phyloP scores from a whole-genome alignment of 768 basidiomycete genomes.

The Hypholoma sublateritium region DNA sequence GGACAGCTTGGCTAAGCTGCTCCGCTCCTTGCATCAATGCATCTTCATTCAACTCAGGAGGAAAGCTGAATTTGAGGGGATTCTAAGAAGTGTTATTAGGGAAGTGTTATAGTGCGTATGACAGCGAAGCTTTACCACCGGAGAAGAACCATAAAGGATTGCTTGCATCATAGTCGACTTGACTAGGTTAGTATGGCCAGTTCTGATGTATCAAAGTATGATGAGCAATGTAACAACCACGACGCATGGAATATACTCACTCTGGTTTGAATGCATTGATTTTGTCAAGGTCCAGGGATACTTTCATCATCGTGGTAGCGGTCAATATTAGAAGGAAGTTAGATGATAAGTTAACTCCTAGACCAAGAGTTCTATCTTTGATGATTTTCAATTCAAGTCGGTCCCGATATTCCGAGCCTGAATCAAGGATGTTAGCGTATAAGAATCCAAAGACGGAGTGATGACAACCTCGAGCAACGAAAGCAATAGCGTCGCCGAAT shows the following conservation, averaged over 20 bases:
- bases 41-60: constrained; percentile 76
- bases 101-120: constrained; percentile 9
- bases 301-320: constrained; percentile 70
- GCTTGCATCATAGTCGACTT: constrained; percentile 84
- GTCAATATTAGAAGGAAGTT: constrained; percentile 59
- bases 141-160: constrained; percentile 71
- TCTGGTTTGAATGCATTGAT: constrained; percentile 60
- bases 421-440: neutral
- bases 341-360: constrained; percentile 56
- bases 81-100: constrained; percentile 42
- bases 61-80: constrained; percentile 78
- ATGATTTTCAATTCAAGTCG: constrained; percentile 70
- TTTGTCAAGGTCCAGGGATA: constrained; percentile 58
- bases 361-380: constrained; percentile 67
- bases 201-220: constrained; percentile 31
- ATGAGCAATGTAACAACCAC: constrained; percentile 1
- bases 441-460: neutral
- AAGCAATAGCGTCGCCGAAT: constrained; percentile 75
- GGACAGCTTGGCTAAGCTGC: constrained; percentile 66
- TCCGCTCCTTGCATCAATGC: constrained; percentile 80
- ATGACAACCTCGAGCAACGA: constrained; percentile 61
- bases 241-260: constrained; percentile 38
- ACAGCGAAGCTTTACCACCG: constrained; percentile 41
- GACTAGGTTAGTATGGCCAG: constrained; percentile 65
- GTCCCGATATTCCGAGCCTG: constrained; percentile 71